Percentiles rank a stretch among this genome's conserved stretches.
Evolutionary conservation across 441 rosid species (phyloP).

Genomic region (Jatropha podagrica): DNA sequence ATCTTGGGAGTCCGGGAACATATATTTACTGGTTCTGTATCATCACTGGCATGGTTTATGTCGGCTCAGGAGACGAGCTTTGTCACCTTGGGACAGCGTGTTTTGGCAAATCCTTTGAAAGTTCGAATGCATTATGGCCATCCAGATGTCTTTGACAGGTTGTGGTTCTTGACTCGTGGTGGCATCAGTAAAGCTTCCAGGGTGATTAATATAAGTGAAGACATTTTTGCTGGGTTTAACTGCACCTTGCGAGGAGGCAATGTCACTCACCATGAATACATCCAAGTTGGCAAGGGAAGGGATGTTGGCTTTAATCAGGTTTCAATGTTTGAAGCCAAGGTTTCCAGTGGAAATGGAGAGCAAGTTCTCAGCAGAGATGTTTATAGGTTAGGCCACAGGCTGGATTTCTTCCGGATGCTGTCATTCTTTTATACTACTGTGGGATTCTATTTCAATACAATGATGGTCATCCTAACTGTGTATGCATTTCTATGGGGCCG

Average conservation of each 20-base stretch:
- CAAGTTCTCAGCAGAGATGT: conserved; percentile 88
- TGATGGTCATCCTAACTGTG: conserved; percentile 76
- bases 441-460: conserved; percentile 77
- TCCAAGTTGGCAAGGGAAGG: conserved; percentile 91
- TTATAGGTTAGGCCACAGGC: conserved; percentile 80
- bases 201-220: conserved; percentile 88
- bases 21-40: conserved; percentile 89
- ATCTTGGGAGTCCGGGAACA: conserved; percentile 90
- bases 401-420: conserved; percentile 91
- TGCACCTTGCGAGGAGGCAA: conserved; percentile 89
- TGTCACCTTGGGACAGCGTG: conserved; percentile 93
- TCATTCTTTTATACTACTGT: conserved; percentile 86
- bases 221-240: conserved; percentile 92
- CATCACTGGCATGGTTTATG: conserved; percentile 98
- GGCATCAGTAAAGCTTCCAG: conserved; percentile 93
- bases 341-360: conserved; percentile 89
- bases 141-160: conserved; percentile 90
- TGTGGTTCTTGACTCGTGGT: conserved; percentile 87
- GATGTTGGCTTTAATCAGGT: conserved; percentile 90
- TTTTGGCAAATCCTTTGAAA: conserved; percentile 84
- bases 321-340: conserved; percentile 89
- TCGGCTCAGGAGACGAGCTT: conserved; percentile 91
- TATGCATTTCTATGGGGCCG: conserved; percentile 85
- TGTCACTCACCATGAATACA: conserved; percentile 86
- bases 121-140: conserved; percentile 95